Conservation (phyloP, 108 stramenopile species). For the Skeletonema grethae region DNA sequence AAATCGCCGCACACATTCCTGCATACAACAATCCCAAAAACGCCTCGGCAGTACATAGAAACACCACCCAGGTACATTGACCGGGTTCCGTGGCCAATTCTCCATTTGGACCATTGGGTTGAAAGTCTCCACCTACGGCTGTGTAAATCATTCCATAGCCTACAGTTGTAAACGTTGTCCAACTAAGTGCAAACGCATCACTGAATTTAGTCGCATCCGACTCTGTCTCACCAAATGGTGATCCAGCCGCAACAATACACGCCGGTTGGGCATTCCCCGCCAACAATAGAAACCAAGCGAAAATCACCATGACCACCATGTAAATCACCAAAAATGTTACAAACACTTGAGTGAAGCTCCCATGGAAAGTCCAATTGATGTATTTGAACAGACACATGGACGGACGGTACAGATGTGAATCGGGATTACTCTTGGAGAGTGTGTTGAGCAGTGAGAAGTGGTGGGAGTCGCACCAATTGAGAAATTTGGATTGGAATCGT, state of each 20-base stretch:
- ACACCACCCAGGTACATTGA: constrained; percentile 60
- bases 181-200: constrained; percentile 72
- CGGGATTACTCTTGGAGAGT: background rate
- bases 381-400: background rate
- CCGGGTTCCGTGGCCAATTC: constrained; percentile 15
- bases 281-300: constrained; percentile 10
- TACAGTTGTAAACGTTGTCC: constrained; percentile 77
- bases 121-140: constrained; percentile 53
- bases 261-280: constrained; percentile 31
- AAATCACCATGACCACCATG: constrained; percentile 6
- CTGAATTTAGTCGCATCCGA: constrained; percentile 35
- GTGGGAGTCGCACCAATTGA: constrained; percentile 30
- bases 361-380: constrained; percentile 49
- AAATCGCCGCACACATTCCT: constrained; percentile 79
- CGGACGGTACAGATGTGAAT: constrained; percentile 31
- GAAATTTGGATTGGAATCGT: constrained; percentile 5
- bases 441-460: background rate
- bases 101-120: background rate
- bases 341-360: constrained; percentile 27
- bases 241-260: constrained; percentile 30
- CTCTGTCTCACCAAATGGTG: constrained; percentile 16
- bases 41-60: constrained; percentile 71
- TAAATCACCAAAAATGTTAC: constrained; percentile 28
- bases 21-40: constrained; percentile 79
- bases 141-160: constrained; percentile 78